Evolutionary conservation across 768 basidiomycete genomes (phyloP), one percentile per base, ranked within the genome.

Genomic region (Leucosporidium yakuticum): DNA sequence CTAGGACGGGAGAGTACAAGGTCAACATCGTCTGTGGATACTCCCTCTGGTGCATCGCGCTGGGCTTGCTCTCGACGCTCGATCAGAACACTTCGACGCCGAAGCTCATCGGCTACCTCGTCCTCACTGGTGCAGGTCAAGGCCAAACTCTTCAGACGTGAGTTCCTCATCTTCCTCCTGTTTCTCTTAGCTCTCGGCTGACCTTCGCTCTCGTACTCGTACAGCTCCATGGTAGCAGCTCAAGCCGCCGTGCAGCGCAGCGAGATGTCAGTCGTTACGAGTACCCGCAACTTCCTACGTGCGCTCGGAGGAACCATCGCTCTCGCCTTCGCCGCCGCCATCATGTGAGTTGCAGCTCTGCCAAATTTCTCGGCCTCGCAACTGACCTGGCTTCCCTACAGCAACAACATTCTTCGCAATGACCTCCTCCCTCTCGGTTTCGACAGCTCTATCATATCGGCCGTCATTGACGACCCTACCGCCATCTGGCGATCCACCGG

Each of bases 241-340:
- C 89, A 90, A 75, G 87, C 88, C 0, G 85, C 86, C 31, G 88
- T 90, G 0, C 77, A 84, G 0, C 79, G 88, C 49, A 81, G 81
- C 50, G 88, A 90, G 68, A 88, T 90, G 87, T 86, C 87, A 1
- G 86, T 88, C 14, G 87, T 89, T 0, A 89, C 88, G 0, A 85
- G 85, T 0, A 83, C 85, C 64, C 81, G 86, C 59, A 87, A 87
- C 75, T 88, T 89, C 70, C 80, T 88, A 59, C 83, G 88, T 21
- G 79, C 85, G 63, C 79, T 90, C 4, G 89, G 88, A 25, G 88
- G 88, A 23, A 86, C 88, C 0, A 74, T 91, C 4, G 81, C 85
- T 6, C 81, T 89, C 2, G 85, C 88, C 1, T 80, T 87, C 32
- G 85, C 83, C 6, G 82, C 83, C 0, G 84, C 86, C 2, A 79